A percentile compares a stretch with the other conserved stretches of the same genome.
phyloP scores from a whole-genome alignment of 2,329 filamentous ascomycete species.

The Talaromyces sp. region DNA sequence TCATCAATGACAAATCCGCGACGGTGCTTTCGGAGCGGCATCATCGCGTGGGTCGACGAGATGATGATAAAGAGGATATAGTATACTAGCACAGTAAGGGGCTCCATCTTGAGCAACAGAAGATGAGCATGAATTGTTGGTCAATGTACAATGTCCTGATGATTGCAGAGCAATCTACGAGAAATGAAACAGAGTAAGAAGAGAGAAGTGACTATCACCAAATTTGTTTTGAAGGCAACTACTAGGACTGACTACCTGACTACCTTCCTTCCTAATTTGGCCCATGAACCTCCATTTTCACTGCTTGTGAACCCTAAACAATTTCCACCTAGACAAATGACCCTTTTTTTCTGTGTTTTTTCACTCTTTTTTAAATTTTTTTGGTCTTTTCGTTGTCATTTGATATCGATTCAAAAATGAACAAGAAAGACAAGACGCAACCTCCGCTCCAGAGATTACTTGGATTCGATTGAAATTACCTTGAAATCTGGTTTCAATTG shows the following conservation, averaged over 20 bases:
- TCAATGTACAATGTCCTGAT: neutral
- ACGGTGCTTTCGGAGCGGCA: constrained; percentile 1
- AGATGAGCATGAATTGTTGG: neutral
- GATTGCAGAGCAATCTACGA: neutral
- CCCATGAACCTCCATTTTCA: neutral
- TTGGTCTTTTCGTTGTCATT: neutral
- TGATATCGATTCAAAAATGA: neutral
- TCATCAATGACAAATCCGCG: constrained; percentile 55
- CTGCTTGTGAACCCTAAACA: neutral
- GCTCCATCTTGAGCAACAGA: neutral
- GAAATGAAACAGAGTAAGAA: neutral
- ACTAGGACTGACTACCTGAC: neutral
- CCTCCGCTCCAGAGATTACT: no score
- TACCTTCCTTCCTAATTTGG: neutral
- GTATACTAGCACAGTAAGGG: neutral
- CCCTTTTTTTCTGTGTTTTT: neutral
- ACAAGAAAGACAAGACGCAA: neutral
- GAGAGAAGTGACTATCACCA: neutral
- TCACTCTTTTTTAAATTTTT: neutral
- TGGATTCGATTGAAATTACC: neutral
- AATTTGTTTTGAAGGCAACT: constrained; percentile 9
- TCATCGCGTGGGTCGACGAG: neutral
- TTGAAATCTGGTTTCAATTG: neutral
- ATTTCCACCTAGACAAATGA: neutral
- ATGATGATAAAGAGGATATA: constrained; percentile 8